A percentile compares a stretch with the other conserved stretches of the same genome.
Conservation (phyloP, 2,329 filamentous ascomycete genomes). For the Fusarium sulawesiense region DNA sequence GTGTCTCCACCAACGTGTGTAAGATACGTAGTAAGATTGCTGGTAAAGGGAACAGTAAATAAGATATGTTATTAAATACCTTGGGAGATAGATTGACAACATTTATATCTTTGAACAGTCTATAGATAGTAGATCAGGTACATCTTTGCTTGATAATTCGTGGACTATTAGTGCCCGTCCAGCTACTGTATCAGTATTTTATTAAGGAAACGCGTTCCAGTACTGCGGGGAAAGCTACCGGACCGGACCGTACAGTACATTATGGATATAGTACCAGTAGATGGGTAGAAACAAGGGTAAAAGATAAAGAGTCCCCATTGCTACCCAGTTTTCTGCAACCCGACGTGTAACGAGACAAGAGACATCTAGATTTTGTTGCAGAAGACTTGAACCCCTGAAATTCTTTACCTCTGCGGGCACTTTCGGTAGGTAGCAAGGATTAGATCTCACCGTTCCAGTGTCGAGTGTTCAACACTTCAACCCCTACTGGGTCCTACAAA, state of each 20-base stretch:
- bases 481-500: not conserved
- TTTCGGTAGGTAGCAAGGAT: not conserved
- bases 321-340: not conserved
- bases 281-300: not conserved
- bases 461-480: not conserved
- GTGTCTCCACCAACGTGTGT: not conserved
- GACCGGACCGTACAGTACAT: no score
- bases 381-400: not conserved
- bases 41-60: not conserved
- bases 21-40: not conserved
- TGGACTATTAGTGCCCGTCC: not conserved
- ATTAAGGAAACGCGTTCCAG: not conserved
- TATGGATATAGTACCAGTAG: no score
- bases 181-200: not conserved
- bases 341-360: not conserved
- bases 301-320: not conserved
- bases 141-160: not conserved
- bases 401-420: not conserved
- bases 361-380: not conserved
- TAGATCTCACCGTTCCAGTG: not conserved
- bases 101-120: not conserved
- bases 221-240: not conserved
- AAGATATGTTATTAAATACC: no score
- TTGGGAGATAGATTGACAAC: fast-evolving
- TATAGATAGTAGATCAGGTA: no score